These are phyloP conservation scores for Terana coerulea DNA, from an alignment of 768 basidiomycete genomes.

Conservation along the genomic window DNA sequence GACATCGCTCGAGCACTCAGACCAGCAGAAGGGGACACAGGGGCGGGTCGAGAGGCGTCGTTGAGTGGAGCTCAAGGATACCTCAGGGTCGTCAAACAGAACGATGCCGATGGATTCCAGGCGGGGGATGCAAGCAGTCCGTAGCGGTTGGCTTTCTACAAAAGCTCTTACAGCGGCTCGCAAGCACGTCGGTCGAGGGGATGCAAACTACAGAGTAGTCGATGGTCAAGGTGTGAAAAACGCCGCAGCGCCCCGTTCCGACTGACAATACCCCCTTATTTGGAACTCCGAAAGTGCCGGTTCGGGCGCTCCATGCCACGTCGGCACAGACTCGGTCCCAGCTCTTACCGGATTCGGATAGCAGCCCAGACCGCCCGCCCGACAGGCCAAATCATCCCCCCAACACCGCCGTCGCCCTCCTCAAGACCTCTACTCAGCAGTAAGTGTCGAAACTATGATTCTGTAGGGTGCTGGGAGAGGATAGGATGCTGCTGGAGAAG, in stretches of 20 bases:
- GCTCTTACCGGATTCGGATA: slow-evolving; percentile 21
- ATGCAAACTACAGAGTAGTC: slow-evolving; percentile 32
- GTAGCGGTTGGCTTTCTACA: slow-evolving; percentile 4
- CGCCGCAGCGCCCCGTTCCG: slow-evolving; percentile 15
- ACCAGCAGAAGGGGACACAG: not conserved
- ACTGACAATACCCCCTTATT: slow-evolving; percentile 6
- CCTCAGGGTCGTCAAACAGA: slow-evolving; percentile 9
- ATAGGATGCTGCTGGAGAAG: slow-evolving; percentile 1
- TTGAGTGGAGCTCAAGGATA: slow-evolving; percentile 16
- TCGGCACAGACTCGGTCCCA: slow-evolving; percentile 18
- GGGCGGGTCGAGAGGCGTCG: slow-evolving; percentile 3
- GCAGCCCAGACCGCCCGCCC: slow-evolving; percentile 2
- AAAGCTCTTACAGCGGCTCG: slow-evolving; percentile 24
- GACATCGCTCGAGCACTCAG: slow-evolving; percentile 22
- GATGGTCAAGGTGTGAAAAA: slow-evolving; percentile 37
- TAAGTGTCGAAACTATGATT: slow-evolving; percentile 21
- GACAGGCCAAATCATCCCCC: slow-evolving; percentile 6
- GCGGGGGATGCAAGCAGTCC: slow-evolving; percentile 3
- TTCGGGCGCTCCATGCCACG: not conserved
- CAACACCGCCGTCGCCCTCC: slow-evolving; percentile 26
- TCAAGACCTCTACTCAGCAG: slow-evolving; percentile 29
- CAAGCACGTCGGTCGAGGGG: slow-evolving; percentile 16
- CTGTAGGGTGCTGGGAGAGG: not conserved
- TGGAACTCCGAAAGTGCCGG: slow-evolving; percentile 2
- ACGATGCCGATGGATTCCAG: slow-evolving; percentile 1